Evolutionary conservation across 352 stramenopile genomes (phyloP).

Genomic region (Phytophthora aleatoria): DNA sequence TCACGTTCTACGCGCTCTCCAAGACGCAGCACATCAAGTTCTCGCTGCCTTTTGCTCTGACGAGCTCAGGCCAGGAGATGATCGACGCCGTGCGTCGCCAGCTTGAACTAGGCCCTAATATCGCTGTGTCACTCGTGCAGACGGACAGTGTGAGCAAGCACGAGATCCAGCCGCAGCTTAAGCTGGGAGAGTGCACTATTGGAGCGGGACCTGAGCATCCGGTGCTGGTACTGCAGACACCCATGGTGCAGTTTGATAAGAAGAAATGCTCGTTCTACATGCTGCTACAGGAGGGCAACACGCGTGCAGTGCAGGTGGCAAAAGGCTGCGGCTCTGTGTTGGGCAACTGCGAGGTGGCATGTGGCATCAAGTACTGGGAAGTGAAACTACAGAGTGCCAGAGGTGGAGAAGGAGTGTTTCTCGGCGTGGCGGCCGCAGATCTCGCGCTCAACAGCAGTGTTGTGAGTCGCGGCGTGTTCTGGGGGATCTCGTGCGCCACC

Average conservation of each 20-base stretch:
- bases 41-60: conserved; percentile 61
- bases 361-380: conserved; percentile 87
- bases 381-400: conserved; percentile 56
- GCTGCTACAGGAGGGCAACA: conserved; percentile 59
- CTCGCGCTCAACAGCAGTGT: conserved; percentile 64
- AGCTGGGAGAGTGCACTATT: conserved; percentile 73
- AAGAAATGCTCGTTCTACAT: conserved; percentile 66
- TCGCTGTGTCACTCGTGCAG: conserved; percentile 71
- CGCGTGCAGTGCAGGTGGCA: conserved; percentile 54
- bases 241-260: conserved; percentile 64
- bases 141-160: conserved; percentile 77
- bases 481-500: conserved; percentile 72
- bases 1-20: conserved; percentile 80
- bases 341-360: conserved; percentile 55
- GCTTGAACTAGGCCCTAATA: conserved; percentile 53
- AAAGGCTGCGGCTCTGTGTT: conserved; percentile 72
- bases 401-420: conserved; percentile 72
- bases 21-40: conserved; percentile 75
- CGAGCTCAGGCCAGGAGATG: conserved; percentile 55
- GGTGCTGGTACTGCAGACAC: conserved; percentile 74
- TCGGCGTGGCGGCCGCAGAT: conserved; percentile 62
- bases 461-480: conserved; percentile 68
- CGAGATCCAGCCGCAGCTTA: conserved; percentile 60
- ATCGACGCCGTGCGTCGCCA: conserved; percentile 57
- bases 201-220: conserved; percentile 62